Base-by-base conservation (phyloP, 495 filamentous ascomycete species). In the Aspergillus taichungensis region DNA sequence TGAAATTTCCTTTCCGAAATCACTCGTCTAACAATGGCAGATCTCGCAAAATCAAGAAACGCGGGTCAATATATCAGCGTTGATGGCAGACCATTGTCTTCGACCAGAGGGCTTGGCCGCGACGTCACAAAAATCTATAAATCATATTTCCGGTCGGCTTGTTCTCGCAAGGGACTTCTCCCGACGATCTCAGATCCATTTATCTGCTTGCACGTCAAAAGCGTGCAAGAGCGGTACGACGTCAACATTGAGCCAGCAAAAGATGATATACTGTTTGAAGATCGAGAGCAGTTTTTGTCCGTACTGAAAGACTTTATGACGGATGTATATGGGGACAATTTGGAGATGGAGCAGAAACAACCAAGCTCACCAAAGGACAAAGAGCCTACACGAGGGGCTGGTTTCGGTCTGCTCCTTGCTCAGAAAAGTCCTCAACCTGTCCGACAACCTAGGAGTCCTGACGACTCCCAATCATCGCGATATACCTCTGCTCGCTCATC, bases 191-290 rank as follows among this genome's bases (percentile, higher is more conserved):
- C 68, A 28, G 78, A 87, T 46, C 83, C 83, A 0, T 91, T 95
- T 59, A 61, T 96, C 24, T 75, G 73, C 11, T 52, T 97, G 35
- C 80, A 88, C 44, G 76, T 98, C 6, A 54, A 55, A 5, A 95
- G 90, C 53, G 78, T 83, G 1, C 60, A 57, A 5, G 78, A 75
- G 10, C 83, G 72, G 39, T 96, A 98, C 49, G 91, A 97, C 67
- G 74, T 78, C 3, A 97, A 95, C 53, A 73, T 97, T 42, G 89
- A 97, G 55, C 89, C 90, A 0, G 77, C 83, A 0, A 98, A 98
- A 58, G 85, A 96, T 50, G 83, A 95, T 59, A 77, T 96, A 2
- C 43, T 95, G 0, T 95, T 98, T 55, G 67, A 73, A 27, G 67
- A 92, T 35, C 68, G 79, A 28, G 57, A 77, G 0, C 3, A 50